Evolutionary conservation across 768 basidiomycete species (phyloP).

Genomic region (Leccinum uliginosum): DNA sequence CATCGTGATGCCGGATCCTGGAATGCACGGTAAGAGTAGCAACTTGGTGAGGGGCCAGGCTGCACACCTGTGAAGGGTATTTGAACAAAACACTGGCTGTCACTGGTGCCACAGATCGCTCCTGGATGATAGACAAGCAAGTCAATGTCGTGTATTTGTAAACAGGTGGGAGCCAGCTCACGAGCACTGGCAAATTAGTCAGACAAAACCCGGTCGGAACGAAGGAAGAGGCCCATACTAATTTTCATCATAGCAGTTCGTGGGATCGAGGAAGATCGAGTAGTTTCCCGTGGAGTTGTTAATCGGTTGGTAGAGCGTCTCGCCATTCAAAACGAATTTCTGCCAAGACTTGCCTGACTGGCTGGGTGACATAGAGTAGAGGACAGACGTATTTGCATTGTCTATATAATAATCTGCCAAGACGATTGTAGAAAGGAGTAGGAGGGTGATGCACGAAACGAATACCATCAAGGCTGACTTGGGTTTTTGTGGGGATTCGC

Average conservation of each 20-base stretch:
- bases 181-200: constrained; percentile 14
- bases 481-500: no score
- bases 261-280: constrained; percentile 10
- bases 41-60: no score
- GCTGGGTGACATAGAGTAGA: no score
- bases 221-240: constrained; percentile 14
- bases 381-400: no score
- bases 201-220: background rate
- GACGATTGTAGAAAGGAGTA: no score
- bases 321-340: background rate
- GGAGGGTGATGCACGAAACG: no score
- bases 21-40: no score
- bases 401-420: no score
- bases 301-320: background rate
- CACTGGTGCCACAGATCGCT: constrained; percentile 9
- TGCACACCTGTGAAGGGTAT: constrained; percentile 20
- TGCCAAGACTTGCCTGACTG: no score
- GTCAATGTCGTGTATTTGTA: background rate
- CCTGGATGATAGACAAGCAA: constrained; percentile 4
- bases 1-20: no score
- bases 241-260: constrained; percentile 21
- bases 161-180: constrained; percentile 5
- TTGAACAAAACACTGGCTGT: constrained; percentile 12
- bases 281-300: constrained; percentile 19
- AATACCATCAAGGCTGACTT: no score